Evolutionary conservation across 1,284 basidiomycete genomes (phyloP), one percentile per base, ranked within the genome.

Genomic region (Malassezia equina): DNA sequence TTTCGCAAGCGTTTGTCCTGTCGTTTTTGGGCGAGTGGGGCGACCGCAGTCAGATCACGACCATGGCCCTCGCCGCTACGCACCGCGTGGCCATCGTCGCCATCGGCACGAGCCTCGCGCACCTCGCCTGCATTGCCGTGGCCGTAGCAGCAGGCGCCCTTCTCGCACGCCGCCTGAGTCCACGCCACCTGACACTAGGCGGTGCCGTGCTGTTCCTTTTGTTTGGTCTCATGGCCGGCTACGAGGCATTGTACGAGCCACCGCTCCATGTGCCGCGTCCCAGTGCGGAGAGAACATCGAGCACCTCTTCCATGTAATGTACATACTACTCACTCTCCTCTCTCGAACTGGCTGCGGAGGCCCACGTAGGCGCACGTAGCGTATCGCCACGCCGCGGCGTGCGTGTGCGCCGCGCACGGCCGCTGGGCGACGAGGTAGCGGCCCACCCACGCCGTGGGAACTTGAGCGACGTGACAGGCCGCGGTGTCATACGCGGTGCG

Each of bases 1-100:
- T 95, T 67, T 90, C 93, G 2, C 91, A 98, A 76, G 84, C 90
- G 0, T 98, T 98, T 66, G 78, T 93, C 33, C 79, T 98, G 53
- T 96, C 93, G 0, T 98, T 98, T 76, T 79, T 98, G 11, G 94
- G 91, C 21, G 93, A 98, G 76, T 98, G 93, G 93, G 94, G 93
- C 1, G 94, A 98, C 77, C 79, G 93, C 41, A 90, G 87, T 70
- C 94, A 98, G 77, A 93, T 98, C 65, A 87, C 94, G 0, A 98
- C 93, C 0, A 95, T 98, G 63, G 91, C 90, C 2, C 80, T 98
- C 45, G 94, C 87, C 1, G 91, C 93, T 31, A 89, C 93, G 23
- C 89, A 96, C 78, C 51, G 49, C 25, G 41, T 45, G 23, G 21
- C 28, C 21, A 41, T 53, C 29, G 56, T 58, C 21, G 55, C 51